Percentiles rank a stretch among this genome's conserved stretches.
Evolutionary conservation across 495 filamentous ascomycete genomes (phyloP).

Genomic region (Daldinia decipiens): DNA sequence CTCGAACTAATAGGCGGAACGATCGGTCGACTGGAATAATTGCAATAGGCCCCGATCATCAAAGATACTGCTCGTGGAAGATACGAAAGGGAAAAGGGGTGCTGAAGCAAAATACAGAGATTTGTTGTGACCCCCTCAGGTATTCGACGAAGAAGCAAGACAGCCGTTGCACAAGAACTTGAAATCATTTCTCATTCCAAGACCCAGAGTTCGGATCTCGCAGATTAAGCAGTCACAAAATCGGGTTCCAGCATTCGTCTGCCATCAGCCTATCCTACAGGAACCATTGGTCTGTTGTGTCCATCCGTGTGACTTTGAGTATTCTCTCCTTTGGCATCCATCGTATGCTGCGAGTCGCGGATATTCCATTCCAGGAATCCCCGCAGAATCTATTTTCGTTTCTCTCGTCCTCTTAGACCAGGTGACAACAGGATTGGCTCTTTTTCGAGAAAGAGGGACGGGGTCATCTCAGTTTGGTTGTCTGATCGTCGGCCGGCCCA

Average conservation of each 20-base stretch:
- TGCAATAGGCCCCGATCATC: background rate
- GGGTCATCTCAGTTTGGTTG: constrained; percentile 30
- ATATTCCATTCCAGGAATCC: constrained; percentile 14
- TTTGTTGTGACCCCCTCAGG: constrained; percentile 20
- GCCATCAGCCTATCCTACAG: constrained; percentile 46
- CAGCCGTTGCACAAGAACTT: constrained; percentile 24
- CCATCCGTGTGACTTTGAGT: constrained; percentile 34
- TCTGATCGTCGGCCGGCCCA: constrained; percentile 42
- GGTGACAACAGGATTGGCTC: constrained; percentile 24
- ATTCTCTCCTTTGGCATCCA: background rate
- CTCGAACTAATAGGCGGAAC: constrained; percentile 14
- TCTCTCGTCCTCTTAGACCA: constrained; percentile 14
- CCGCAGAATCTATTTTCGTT: constrained; percentile 26
- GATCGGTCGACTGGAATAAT: constrained; percentile 16
- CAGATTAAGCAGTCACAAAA: constrained; percentile 30
- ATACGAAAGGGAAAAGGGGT: background rate
- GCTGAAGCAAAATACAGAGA: background rate
- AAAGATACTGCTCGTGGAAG: constrained; percentile 5
- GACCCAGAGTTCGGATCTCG: constrained; percentile 25
- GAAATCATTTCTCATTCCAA: constrained; percentile 35
- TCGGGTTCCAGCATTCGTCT: constrained; percentile 45
- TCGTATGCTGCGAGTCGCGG: constrained; percentile 10
- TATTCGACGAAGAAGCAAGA: constrained; percentile 21
- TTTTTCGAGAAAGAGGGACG: constrained; percentile 36
- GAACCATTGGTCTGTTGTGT: constrained; percentile 41